Evolutionary conservation across 176 grass and related monocot species (phyloP), one percentile per base, ranked within the genome.

Genomic region (Areca catechu): DNA sequence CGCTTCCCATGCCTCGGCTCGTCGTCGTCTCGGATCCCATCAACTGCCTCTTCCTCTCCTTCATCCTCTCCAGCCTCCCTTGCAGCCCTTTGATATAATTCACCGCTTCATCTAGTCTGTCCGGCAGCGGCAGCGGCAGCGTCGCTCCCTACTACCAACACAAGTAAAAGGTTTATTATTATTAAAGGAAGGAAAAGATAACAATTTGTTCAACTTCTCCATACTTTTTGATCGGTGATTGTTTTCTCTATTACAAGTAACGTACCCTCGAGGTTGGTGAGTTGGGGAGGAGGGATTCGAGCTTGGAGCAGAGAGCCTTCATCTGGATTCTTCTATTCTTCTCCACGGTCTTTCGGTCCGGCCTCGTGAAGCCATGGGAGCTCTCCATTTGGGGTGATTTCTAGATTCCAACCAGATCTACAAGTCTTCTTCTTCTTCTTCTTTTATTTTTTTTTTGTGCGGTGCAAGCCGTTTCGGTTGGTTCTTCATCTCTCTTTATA

Each of bases 241-340:
- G 19, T 20, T 18, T 19, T 18, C 20, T 14, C 10, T 21, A 7
- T 1, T 14, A 22, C 6, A 7, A 12, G 7, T 4, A 16, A 53
- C 53, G 5, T 54, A 54, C 53, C 17, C 20, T 54, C 0, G 53
- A 18, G 20, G 5, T 19, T 3, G 53, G 53, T 20, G 53, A 54
- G 5, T 7, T 18, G 7, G 53, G 53, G 17, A 54, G 16, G 20
- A 54, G 53, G 53, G 53, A 18, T 5, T 54, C 53, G 5, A 54
- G 53, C 53, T 54, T 22, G 4, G 53, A 54, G 53, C 4, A 54
- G 6, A 54, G 53, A 19, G 16, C 18, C 20, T 54, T 54, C 53
- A 54, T 54, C 19, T 54, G 53, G 17, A 54, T 54, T 20, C 53
- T 54, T 16, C 53, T 54, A 4, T 54, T 54, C 53, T 54, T 54